Evolutionary conservation across 1,284 basidiomycete species (phyloP), one percentile per base, ranked within the genome.

Genomic region (Trichosporon asahii): DNA sequence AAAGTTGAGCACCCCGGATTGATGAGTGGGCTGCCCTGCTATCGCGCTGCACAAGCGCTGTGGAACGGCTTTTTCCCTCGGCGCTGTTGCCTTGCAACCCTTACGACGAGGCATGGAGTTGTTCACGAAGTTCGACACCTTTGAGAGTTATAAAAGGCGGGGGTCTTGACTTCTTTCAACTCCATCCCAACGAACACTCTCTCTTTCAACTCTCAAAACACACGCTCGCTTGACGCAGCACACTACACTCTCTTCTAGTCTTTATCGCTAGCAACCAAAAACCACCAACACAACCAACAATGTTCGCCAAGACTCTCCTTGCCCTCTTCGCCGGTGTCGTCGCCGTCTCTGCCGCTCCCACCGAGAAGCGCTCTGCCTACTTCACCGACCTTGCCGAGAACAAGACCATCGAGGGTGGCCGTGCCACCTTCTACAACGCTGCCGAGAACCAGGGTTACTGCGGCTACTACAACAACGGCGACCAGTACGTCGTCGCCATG

Each of bases 341-440:
- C 70, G 65, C 76, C 63, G 72, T 73, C 68, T 70, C 76, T 64
- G 70, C 74, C 57, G 70, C 73, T 64, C 74, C 75, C 64, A 68
- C 73, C 57, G 65, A 72, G 63, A 72, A 73, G 66, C 64, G 57
- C 31, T 33, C 37, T 9, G 29, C 21, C 65, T n/a, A 55, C 27
- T 21, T 46, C 21, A 12, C 65, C 40, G 40, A 21, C 61, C 9
- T 49, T 49, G 64, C 53, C 37, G 33, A 33, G 12, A 29, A 21
- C 35, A 65, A 29, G n/a, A 15, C 14, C 64, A 23, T 21, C n/a
- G 25, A 6, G 35, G 33, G 27, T 6, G 65, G 68, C 23, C 55
- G 40, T 14, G 78, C 77, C 3, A 83, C 82, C 44, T 83, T 75
- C 76, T 84, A 80, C 75, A 76, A 74, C 63, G 77, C 79, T 66